Percentiles rank a stretch among this genome's conserved stretches.
Evolutionary conservation across 208 protist species (phyloP).

Genomic region (Sergeia podlipaevii): DNA sequence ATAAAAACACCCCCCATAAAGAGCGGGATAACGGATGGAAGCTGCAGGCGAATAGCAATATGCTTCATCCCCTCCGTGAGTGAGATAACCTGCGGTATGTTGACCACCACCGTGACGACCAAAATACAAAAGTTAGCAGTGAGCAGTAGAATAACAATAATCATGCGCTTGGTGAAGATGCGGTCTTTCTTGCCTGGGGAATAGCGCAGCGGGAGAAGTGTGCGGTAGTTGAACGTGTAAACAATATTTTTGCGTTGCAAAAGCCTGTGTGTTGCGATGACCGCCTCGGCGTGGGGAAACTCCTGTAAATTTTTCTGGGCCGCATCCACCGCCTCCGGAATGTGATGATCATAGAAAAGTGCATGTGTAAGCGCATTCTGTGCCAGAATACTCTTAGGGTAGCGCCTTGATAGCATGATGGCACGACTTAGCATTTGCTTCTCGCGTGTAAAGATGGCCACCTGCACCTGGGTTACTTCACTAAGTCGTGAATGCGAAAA

Average conservation of each 20-base stretch:
- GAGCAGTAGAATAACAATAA: conserved; percentile 42
- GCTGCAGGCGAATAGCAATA: conserved; percentile 40
- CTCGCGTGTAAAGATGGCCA: conserved; percentile 27
- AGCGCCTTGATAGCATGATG: conserved; percentile 45
- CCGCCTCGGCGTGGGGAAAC: conserved; percentile 58
- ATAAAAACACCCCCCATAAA: conserved; percentile 54
- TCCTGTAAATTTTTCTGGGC: conserved; percentile 59
- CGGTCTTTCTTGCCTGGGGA: conserved; percentile 25
- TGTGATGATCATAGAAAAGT: conserved; percentile 57
- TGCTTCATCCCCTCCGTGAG: conserved; percentile 16
- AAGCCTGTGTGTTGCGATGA: conserved; percentile 30
- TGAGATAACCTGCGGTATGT: conserved; percentile 13
- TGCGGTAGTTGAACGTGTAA: conserved; percentile 74
- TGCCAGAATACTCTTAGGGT: conserved; percentile 47
- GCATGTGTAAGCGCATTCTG: conserved; percentile 69
- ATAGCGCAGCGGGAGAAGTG: conserved; percentile 49
- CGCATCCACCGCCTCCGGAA: conserved; percentile 64
- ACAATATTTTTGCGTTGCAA: conserved; percentile 39
- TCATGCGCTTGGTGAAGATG: conserved; percentile 49
- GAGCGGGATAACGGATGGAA: conserved; percentile 46
- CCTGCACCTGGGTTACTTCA: conserved; percentile 27
- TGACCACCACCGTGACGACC: conserved; percentile 38
- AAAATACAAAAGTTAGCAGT: conserved; percentile 34
- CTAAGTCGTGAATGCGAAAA: conserved; percentile 50
- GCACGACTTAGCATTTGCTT: conserved; percentile 43